phyloP scores from a whole-genome alignment of 257 asterid genomes.

The Gentiana macrophylla region DNA sequence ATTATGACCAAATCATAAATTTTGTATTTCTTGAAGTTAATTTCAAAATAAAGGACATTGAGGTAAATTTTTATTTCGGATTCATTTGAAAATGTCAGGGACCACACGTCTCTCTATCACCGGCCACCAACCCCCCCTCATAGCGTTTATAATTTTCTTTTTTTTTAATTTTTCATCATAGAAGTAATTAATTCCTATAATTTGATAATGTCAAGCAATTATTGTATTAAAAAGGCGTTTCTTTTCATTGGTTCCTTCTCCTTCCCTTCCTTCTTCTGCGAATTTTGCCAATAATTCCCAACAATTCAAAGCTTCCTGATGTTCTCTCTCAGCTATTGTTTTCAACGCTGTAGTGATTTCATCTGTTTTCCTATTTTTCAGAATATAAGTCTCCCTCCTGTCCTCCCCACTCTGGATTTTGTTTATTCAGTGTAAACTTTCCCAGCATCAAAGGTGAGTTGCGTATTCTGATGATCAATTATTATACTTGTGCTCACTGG shows the following conservation, averaged over 20 bases:
- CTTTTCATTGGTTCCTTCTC: slow-evolving; percentile 48
- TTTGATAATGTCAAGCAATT: neutral
- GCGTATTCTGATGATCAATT: slow-evolving; percentile 7
- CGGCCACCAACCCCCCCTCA: slow-evolving; percentile 3
- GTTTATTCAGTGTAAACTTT: slow-evolving; percentile 1
- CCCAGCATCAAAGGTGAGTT: slow-evolving; percentile 19
- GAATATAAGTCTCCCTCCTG: slow-evolving; percentile 7
- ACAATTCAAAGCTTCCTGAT: slow-evolving; percentile 15
- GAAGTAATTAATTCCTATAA: neutral
- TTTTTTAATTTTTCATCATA: slow-evolving; percentile 1
- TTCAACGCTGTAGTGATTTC: slow-evolving; percentile 18
- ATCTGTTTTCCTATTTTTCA: slow-evolving; percentile 22
- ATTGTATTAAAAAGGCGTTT: neutral
- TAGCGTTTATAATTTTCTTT: slow-evolving; percentile 8
- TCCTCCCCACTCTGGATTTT: slow-evolving; percentile 18
- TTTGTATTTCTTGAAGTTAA: too few species aligned
- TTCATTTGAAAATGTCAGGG: neutral
- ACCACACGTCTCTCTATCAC: slow-evolving; percentile 8
- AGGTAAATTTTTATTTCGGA: neutral
- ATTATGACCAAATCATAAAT: too few species aligned
- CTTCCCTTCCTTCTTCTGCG: slow-evolving; percentile 46
- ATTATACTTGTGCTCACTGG: slow-evolving; percentile 1
- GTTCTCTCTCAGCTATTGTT: slow-evolving; percentile 25
- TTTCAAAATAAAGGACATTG: slow-evolving; percentile 5
- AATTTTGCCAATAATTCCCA: slow-evolving; percentile 33